Base-by-base conservation (phyloP, 2,329 filamentous ascomycete species). In the Botrytis squamosa region DNA sequence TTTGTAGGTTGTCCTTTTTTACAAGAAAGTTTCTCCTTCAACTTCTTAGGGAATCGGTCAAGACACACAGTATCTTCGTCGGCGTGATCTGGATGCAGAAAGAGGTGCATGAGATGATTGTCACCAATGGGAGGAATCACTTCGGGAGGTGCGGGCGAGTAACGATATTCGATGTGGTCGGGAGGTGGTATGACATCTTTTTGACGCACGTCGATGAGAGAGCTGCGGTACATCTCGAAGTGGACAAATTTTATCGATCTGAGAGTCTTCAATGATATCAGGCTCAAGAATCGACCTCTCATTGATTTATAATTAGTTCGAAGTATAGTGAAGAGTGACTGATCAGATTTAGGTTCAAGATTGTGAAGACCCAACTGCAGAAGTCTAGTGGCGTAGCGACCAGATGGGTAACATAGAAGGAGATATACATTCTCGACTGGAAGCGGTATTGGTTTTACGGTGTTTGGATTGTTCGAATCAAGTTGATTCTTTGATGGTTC, bases 11-110 rank as follows among this genome's bases (percentile, higher is more conserved):
- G 55, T 4, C 75, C 76, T 10, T 64, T 70, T 14, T 49, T 70
- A 38, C 73, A 77, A 20, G 46, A 64, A 4, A 78, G 70, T 46
- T 74, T 76, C 44, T 76, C 76, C 25, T 73, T 77, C 44, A 77
- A 29, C 72, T 78, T 78, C 44, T 78, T 78, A 1, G 77, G 77
- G 18, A 78, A 77, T 1, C 77, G 74, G 36, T 75, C 72, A 4
- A 78, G 62, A 33, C 76, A 77, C 1, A 76, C 18, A 1, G 66
- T 33, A 25, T 72, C 72, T 25, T 75, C 63, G 4, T 74, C 74
- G 14, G 76, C 76, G 29, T 75, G 71, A 12, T 74, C 60, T 0
- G 77, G 77, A 42, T 78, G 44, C 3, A 75, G 49, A 49, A 76
- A 78, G 0, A 76, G 59, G 46, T 78, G 77, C 76, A 77, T 76